Evolutionary conservation across 768 basidiomycete species (phyloP).

Genomic region (Hericium rajendrae): DNA sequence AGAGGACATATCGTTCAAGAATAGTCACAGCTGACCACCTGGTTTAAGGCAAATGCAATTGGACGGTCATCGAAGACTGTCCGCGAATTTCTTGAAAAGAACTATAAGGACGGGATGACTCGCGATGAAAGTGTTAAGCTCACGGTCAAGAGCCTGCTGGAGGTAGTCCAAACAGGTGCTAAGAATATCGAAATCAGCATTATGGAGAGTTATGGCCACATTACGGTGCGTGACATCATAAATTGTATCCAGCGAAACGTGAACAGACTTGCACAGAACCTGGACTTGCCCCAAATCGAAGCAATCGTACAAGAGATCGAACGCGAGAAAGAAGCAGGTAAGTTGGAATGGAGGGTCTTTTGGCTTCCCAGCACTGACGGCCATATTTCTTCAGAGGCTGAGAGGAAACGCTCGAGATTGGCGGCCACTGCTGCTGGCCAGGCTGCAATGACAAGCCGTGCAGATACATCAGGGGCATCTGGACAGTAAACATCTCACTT

Average conservation of each 20-base stretch:
- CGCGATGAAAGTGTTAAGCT: slow-evolving; percentile 90
- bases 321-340: slow-evolving; percentile 92
- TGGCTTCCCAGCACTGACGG: not conserved
- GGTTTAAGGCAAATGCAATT: slow-evolving; percentile 82
- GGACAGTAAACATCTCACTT: slow-evolving; percentile 11
- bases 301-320: slow-evolving; percentile 89
- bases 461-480: slow-evolving; percentile 27
- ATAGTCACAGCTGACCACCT: not conserved
- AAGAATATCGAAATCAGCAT: slow-evolving; percentile 99
- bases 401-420: slow-evolving; percentile 82
- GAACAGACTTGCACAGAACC: slow-evolving; percentile 41
- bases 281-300: slow-evolving; percentile 83
- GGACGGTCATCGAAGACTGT: slow-evolving; percentile 98
- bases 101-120: slow-evolving; percentile 84
- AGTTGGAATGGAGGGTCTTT: slow-evolving; percentile 16
- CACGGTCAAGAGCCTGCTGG: slow-evolving; percentile 89
- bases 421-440: slow-evolving; percentile 90
- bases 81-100: slow-evolving; percentile 97
- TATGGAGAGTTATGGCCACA: slow-evolving; percentile 91
- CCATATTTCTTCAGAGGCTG: slow-evolving; percentile 58
- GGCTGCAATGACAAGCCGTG: slow-evolving; percentile 70
- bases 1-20: not conserved
- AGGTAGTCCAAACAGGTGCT: slow-evolving; percentile 99
- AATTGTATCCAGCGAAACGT: not conserved
- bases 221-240: slow-evolving; percentile 55